phyloP scores from a whole-genome alignment of 2,329 filamentous ascomycete genomes.

The Fusarium sp. region DNA sequence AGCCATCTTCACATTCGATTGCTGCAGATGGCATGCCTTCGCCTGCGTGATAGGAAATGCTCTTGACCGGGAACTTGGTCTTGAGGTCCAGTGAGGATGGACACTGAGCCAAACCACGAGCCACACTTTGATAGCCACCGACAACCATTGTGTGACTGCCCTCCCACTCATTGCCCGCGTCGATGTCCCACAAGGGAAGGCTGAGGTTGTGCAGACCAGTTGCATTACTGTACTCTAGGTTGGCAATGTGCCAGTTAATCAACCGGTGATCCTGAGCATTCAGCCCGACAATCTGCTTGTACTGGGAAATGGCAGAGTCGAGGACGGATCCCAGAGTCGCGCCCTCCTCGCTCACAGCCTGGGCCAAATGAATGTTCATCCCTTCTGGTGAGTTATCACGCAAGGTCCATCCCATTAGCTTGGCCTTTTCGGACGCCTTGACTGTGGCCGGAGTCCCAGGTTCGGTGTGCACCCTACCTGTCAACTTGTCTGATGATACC shows the following conservation, averaged over 20 bases:
- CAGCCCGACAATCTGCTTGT: conserved; percentile 85
- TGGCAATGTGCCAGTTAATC: conserved; percentile 98
- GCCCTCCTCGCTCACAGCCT: conserved; percentile 72
- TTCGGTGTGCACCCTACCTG: conserved; percentile 80
- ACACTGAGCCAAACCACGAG: conserved; percentile 85
- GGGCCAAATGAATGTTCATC: conserved; percentile 80
- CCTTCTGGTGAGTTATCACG: conserved; percentile 74
- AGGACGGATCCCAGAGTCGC: conserved; percentile 92
- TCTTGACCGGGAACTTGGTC: conserved; percentile 80
- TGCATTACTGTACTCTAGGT: conserved; percentile 97
- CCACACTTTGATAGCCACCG: conserved; percentile 93
- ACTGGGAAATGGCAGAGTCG: conserved; percentile 92
- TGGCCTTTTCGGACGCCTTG: conserved; percentile 83
- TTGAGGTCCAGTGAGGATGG: conserved; percentile 84
- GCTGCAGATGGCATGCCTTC: conserved; percentile 65
- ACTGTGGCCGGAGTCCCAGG: conserved; percentile 78
- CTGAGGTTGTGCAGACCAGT: conserved; percentile 90
- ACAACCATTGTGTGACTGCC: conserved; percentile 94
- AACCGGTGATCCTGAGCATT: conserved; percentile 90
- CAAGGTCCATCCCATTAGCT: conserved; percentile 86
- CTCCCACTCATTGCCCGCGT: conserved; percentile 97
- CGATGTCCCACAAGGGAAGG: conserved; percentile 94
- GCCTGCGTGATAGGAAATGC: conserved; percentile 75
- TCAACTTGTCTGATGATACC: conserved; percentile 77
- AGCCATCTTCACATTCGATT: conserved; percentile 84